Conservation (phyloP, 306 rosid species). For the Canavalia gladiata region DNA sequence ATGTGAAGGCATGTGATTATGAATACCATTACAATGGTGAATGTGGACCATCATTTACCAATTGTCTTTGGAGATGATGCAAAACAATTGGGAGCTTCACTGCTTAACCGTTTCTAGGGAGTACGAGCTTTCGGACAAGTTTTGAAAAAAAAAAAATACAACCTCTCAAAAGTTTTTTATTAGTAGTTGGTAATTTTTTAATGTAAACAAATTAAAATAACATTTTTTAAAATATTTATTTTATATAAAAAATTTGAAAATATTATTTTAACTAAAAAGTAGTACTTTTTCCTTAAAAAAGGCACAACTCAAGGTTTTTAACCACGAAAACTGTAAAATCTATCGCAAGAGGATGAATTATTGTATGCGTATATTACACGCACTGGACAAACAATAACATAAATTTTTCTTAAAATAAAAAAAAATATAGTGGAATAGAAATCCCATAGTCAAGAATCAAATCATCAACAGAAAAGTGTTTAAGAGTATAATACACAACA, state of each 20-base stretch:
- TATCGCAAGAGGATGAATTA: not conserved
- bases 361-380: not conserved
- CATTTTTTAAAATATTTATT: no score
- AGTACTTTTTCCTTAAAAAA: no score
- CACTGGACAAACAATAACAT: not conserved
- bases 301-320: not conserved
- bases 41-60: slow-evolving; percentile 32
- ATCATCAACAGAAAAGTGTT: no score
- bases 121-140: not conserved
- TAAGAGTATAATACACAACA: no score
- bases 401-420: no score
- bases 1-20: slow-evolving; percentile 44
- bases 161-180: not conserved
- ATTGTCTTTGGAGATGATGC: not conserved
- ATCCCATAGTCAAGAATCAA: no score
- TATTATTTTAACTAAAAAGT: not conserved
- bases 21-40: not conserved
- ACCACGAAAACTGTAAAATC: no score
- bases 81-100: slow-evolving; percentile 1
- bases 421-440: no score
- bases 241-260: no score
- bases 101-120: not conserved
- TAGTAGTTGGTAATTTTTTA: not conserved
- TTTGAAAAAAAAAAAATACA: not conserved
- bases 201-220: no score